Conservation (phyloP, 2,329 filamentous ascomycete species). For the Pseudocercospora cruenta region DNA sequence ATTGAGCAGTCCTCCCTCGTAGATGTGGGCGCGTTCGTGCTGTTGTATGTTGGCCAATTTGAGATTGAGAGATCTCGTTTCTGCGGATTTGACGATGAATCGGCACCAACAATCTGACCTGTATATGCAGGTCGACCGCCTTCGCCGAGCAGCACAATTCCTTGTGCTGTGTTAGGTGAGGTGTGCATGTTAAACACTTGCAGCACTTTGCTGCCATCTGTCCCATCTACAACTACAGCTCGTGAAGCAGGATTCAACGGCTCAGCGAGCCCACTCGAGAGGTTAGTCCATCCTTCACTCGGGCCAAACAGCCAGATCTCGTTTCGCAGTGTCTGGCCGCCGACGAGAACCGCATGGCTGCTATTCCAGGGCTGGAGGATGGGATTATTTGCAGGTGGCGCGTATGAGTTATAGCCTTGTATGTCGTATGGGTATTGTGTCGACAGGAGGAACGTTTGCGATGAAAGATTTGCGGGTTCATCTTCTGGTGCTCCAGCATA, state of each 20-base stretch:
- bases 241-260: slow-evolving; percentile 36
- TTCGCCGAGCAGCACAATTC: slow-evolving; percentile 67
- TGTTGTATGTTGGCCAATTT: slow-evolving; percentile 80
- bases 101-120: slow-evolving; percentile 51
- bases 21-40: slow-evolving; percentile 67
- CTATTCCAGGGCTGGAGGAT: slow-evolving; percentile 75
- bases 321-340: slow-evolving; percentile 68
- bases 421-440: slow-evolving; percentile 68
- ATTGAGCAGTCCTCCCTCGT: slow-evolving; percentile 72
- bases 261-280: slow-evolving; percentile 65
- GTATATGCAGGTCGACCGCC: slow-evolving; percentile 57
- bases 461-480: slow-evolving; percentile 58
- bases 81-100: slow-evolving; percentile 35
- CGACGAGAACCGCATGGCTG: slow-evolving; percentile 72
- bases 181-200: slow-evolving; percentile 75
- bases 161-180: slow-evolving; percentile 74
- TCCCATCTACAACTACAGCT: slow-evolving; percentile 68
- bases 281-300: slow-evolving; percentile 66
- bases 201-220: slow-evolving; percentile 77
- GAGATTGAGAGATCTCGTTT: slow-evolving; percentile 61
- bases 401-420: slow-evolving; percentile 60
- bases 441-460: slow-evolving; percentile 74
- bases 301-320: slow-evolving; percentile 74
- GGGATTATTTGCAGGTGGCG: slow-evolving; percentile 68
- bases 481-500: slow-evolving; percentile 76